A percentile compares a stretch with the other conserved stretches of the same genome.
Evolutionary conservation across 352 stramenopile genomes (phyloP).

Genomic region (Phytophthora tubulina): DNA sequence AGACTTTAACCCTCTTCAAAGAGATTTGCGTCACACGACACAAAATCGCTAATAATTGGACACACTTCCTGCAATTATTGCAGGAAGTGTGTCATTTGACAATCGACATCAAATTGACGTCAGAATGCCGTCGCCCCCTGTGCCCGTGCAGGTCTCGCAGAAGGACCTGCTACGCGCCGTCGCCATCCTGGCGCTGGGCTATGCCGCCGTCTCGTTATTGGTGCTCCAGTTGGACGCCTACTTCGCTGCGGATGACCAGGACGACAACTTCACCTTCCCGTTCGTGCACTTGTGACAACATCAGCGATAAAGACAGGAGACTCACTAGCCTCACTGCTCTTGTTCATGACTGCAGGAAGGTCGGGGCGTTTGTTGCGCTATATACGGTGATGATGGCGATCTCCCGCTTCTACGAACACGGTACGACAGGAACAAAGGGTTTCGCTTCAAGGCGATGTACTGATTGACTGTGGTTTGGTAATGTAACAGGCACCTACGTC

Average conservation of each 20-base stretch:
- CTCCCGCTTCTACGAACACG: constrained; percentile 69
- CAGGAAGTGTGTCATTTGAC: constrained; percentile 21
- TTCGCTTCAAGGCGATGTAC: neutral
- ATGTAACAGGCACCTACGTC: constrained; percentile 66
- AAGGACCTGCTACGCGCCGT: constrained; percentile 61
- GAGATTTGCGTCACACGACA: no score
- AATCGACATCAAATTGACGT: neutral
- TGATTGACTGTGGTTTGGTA: neutral
- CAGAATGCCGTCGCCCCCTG: constrained; percentile 38
- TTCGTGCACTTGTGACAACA: constrained; percentile 23
- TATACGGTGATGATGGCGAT: constrained; percentile 66
- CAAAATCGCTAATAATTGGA: neutral
- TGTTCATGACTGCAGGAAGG: constrained; percentile 41
- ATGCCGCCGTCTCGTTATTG: constrained; percentile 43
- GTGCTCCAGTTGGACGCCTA: constrained; percentile 64
- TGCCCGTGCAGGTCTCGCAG: constrained; percentile 67
- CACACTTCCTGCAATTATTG: constrained; percentile 16
- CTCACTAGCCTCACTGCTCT: neutral
- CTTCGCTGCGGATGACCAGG: constrained; percentile 49
- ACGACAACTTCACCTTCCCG: constrained; percentile 69
- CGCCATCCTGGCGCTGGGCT: constrained; percentile 47
- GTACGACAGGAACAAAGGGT: constrained; percentile 26
- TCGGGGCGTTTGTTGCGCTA: constrained; percentile 58
- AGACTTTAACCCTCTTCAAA: no score
- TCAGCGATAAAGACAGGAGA: neutral